Percentiles rank a stretch among this genome's conserved stretches.
Evolutionary conservation across 257 asterid genomes (phyloP).

Genomic region (Solanum corneliomulleri): DNA sequence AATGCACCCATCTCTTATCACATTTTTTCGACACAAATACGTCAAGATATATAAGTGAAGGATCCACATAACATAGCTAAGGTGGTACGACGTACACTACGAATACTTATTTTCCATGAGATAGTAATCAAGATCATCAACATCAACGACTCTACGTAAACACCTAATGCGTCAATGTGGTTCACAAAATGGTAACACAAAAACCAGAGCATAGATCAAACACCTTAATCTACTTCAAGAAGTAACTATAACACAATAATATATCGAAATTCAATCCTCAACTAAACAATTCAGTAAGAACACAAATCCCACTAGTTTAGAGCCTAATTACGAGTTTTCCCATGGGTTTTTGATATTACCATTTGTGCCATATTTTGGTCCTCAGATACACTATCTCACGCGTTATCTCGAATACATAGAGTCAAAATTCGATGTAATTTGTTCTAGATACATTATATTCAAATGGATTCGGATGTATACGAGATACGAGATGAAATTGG

Average conservation of each 20-base stretch:
- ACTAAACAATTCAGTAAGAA: neutral
- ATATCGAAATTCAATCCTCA: neutral
- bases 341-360: neutral
- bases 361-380: neutral
- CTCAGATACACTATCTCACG: neutral
- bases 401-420: neutral
- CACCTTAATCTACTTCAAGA: neutral
- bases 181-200: neutral
- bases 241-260: neutral
- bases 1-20: neutral
- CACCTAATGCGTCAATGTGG: neutral
- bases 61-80: neutral
- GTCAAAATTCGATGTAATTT: neutral
- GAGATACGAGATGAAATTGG: neutral
- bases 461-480: neutral
- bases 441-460: fast-evolving
- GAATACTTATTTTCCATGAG: neutral
- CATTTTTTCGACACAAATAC: neutral
- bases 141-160: neutral
- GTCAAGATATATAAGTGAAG: neutral
- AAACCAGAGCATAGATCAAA: neutral
- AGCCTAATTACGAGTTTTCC: too few relatives aligned
- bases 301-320: neutral
- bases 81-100: neutral
- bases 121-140: neutral